Percentiles rank a stretch among this genome's conserved stretches.
phyloP scores from a whole-genome alignment of 768 basidiomycete species.

The Russula earlei region DNA sequence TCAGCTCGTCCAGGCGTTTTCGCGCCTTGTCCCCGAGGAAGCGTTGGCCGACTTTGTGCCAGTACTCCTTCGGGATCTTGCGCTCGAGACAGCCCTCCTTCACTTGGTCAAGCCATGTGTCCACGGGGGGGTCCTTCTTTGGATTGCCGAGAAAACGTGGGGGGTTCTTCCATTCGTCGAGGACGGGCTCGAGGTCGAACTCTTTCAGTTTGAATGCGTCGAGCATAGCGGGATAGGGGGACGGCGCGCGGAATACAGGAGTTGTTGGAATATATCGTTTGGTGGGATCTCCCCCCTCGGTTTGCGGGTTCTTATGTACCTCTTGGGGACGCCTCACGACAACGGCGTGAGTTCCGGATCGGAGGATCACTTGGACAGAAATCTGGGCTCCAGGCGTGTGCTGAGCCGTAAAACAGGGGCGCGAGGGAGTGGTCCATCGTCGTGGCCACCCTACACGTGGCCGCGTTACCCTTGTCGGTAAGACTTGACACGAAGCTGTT shows the following conservation, averaged over 20 bases:
- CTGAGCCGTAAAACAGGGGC: conserved; percentile 5
- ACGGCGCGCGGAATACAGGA: not conserved
- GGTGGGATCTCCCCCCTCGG: not conserved
- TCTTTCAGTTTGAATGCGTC: conserved; percentile 75
- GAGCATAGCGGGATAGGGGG: conserved; percentile 32
- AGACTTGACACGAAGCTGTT: not conserved
- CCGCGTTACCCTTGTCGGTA: conserved; percentile 1
- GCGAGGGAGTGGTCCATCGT: not conserved
- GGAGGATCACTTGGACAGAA: not conserved
- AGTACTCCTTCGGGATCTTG: conserved; percentile 69
- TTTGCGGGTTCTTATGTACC: conserved; percentile 3
- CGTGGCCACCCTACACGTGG: conserved; percentile 1
- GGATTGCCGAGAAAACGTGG: conserved; percentile 59
- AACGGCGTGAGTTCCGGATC: conserved; percentile 8
- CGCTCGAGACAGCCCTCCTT: conserved; percentile 62
- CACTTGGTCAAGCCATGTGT: conserved; percentile 65
- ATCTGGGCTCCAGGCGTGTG: conserved; percentile 12
- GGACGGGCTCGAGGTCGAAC: conserved; percentile 63
- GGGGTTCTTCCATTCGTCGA: conserved; percentile 53
- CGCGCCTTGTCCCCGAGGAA: conserved; percentile 66
- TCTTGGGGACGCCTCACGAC: conserved; percentile 8
- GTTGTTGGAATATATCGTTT: not conserved
- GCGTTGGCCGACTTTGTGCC: conserved; percentile 74
- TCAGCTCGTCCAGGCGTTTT: conserved; percentile 58
- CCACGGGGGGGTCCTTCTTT: conserved; percentile 59